Evolutionary conservation across 345 rosid species (phyloP), one percentile per base, ranked within the genome.

Genomic region (Brassica nigra): DNA sequence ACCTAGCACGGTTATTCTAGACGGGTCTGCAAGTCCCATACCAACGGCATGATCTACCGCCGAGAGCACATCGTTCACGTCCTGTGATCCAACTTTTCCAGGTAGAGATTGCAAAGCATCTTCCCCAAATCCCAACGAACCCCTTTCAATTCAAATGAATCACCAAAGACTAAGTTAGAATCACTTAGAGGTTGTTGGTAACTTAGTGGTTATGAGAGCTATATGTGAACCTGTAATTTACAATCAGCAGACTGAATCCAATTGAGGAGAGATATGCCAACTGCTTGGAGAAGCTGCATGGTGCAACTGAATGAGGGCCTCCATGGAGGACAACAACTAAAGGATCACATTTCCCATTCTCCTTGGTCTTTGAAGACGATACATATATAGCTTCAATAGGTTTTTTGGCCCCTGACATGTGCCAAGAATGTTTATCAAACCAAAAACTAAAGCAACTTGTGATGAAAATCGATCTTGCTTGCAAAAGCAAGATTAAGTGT

Each of bases 71-170:
- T 95, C 99, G 62, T 82, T 85, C 55, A 91, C 97, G 81, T 92
- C 99, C 99, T 91, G 99, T 11, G 90, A 88, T 44, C 99, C 99
- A 74, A 88, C 18, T 82, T 88, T 95, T 63, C 99, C 98, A n/a
- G 90, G 96, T 82, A 95, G 88, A 77, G 99, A 95, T 68, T 95
- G 99, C 84, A 95, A 85, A 76, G 99, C 98, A 72, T 95, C 99
- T 86, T 95, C 99, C 1, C 99, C 98, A 76, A 84, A 95, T 73
- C 99, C 99, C 68, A 88, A 10, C 0, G 99, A 95, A 79, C 98
- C 99, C 87, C n/a, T 10, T 47, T 47, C 55, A 47, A 14, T 14
- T 47, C 34, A 34, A 34, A 34, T 34, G 39, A 34, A 34, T 34
- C 57, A n/a, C 57, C 57, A 52, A 52, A 52, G 57, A 52, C 57